phyloP scores from a whole-genome alignment of 352 stramenopile genomes.

The Blastocystis sp. region DNA sequence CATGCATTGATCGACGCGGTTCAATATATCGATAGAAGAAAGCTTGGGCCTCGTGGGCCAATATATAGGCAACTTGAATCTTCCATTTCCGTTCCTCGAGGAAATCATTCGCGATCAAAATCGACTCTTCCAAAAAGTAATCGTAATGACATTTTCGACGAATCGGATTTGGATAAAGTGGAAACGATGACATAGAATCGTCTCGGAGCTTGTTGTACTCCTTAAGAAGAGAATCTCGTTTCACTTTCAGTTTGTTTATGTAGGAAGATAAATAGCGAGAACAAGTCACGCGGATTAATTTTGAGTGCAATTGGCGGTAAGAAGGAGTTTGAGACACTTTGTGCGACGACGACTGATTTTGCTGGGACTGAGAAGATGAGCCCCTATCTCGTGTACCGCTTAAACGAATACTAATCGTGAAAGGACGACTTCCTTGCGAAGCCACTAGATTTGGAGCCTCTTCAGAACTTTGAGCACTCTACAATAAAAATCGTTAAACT shows the following conservation, averaged over 20 bases:
- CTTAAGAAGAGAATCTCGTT: background rate
- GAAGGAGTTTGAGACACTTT: background rate
- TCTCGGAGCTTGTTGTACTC: slow-evolving; percentile 14
- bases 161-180: background rate
- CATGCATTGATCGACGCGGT: background rate
- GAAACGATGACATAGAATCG: background rate
- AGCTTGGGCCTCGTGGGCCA: slow-evolving; percentile 25
- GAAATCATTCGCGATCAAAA: slow-evolving; percentile 35
- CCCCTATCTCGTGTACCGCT: background rate
- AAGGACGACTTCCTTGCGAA: slow-evolving; percentile 33
- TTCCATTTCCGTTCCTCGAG: slow-evolving; percentile 48
- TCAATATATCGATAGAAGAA: slow-evolving; percentile 34
- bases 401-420: slow-evolving; percentile 48
- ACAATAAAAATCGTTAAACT: background rate
- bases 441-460: background rate
- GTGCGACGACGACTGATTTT: background rate
- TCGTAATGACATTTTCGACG: slow-evolving; percentile 50
- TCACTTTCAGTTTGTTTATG: slow-evolving; percentile 34
- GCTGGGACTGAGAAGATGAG: background rate
- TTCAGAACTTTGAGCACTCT: background rate
- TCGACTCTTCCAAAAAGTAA: slow-evolving; percentile 26
- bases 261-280: background rate
- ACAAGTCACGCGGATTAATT: background rate
- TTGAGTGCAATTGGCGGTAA: slow-evolving; percentile 31
- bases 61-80: slow-evolving; percentile 31